These are phyloP conservation scores for Ceratocystis albifundus DNA, from an alignment of 2,329 filamentous ascomycete species.

Conservation along the genomic window DNA sequence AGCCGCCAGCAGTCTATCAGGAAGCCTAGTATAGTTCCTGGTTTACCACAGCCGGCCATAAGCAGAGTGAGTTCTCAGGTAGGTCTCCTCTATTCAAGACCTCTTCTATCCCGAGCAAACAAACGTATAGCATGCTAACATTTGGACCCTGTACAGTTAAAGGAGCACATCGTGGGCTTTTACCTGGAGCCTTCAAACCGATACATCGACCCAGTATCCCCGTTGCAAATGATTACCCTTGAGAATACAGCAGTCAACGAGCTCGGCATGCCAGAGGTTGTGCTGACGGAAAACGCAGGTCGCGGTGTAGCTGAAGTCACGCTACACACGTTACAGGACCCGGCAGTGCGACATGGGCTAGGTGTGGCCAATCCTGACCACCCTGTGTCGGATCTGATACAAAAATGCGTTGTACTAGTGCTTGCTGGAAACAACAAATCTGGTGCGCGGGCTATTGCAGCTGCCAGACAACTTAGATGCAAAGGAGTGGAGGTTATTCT, in stretches of 20 bases:
- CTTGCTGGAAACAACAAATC: slow-evolving; percentile 94
- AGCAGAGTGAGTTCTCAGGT: slow-evolving; percentile 29
- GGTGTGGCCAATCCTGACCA: slow-evolving; percentile 32
- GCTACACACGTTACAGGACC: slow-evolving; percentile 54
- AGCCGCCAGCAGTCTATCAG: slow-evolving; percentile 28
- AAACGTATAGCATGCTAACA: background rate
- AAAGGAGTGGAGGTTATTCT: slow-evolving; percentile 70
- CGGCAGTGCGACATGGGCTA: slow-evolving; percentile 45
- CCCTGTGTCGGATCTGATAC: slow-evolving; percentile 27
- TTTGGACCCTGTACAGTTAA: slow-evolving; percentile 11
- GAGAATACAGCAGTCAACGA: slow-evolving; percentile 86
- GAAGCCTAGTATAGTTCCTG: slow-evolving; percentile 39
- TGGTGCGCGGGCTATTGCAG: slow-evolving; percentile 71
- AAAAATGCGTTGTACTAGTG: slow-evolving; percentile 48
- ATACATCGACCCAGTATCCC: slow-evolving; percentile 51
- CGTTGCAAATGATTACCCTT: slow-evolving; percentile 80
- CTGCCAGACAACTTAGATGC: slow-evolving; percentile 75
- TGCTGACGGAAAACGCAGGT: slow-evolving; percentile 85
- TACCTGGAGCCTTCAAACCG: slow-evolving; percentile 45
- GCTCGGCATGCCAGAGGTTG: slow-evolving; percentile 73
- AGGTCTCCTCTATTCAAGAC: background rate
- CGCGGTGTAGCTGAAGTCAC: slow-evolving; percentile 79
- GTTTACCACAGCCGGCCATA: slow-evolving; percentile 34
- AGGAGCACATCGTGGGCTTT: slow-evolving; percentile 35
- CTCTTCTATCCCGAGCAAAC: background rate